Base-by-base conservation (phyloP, 352 stramenopile species). In the Pythium monospermum region DNA sequence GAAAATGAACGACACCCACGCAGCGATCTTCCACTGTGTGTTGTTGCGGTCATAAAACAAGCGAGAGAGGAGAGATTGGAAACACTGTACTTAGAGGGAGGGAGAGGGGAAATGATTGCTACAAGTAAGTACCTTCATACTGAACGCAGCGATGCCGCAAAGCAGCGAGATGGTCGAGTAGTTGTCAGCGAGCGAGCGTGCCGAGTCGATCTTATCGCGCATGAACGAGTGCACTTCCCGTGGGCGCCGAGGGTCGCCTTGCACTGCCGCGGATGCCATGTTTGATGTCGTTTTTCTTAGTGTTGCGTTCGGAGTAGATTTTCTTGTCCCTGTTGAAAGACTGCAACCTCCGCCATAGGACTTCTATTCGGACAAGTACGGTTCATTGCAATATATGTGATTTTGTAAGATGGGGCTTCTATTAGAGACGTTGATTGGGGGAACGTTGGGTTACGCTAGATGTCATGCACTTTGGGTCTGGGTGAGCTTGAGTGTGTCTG, bases 91-190 rank as follows among this genome's bases (percentile, higher is more conserved):
- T n/a, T n/a, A n/a, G n/a, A n/a, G n/a, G n/a, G n/a, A n/a, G n/a
- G n/a, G n/a, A n/a, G n/a, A n/a, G n/a, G n/a, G n/a, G n/a, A n/a
- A n/a, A n/a, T n/a, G n/a, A n/a, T n/a, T n/a, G n/a, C n/a, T n/a
- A n/a, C n/a, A 4, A 30, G 19, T 10, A 37, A 48, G 18, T 49
- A 90, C 79, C 70, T 83, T 85, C 61, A 85, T 56, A 27, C 58
- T 79, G 68, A 90, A 87, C 48, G 62, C 72, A 22, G 68, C 40
- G 46, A 81, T 64, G 28, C 76, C 79, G 44, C 76, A 55, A 7
- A 86, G 38, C 33, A 90, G 68, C 53, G 78, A 87, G 45, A 86
- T 59, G 33, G 67, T 68, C 52, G 73, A 80, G 72, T 90, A 90
- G 53, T 67, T 83, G 59, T 90, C 73, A 0, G 45, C 15, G 5